These are phyloP conservation scores for Chlorokybus atmophyticus DNA, from an alignment of 139 green algal genomes.

Conservation along the genomic window DNA sequence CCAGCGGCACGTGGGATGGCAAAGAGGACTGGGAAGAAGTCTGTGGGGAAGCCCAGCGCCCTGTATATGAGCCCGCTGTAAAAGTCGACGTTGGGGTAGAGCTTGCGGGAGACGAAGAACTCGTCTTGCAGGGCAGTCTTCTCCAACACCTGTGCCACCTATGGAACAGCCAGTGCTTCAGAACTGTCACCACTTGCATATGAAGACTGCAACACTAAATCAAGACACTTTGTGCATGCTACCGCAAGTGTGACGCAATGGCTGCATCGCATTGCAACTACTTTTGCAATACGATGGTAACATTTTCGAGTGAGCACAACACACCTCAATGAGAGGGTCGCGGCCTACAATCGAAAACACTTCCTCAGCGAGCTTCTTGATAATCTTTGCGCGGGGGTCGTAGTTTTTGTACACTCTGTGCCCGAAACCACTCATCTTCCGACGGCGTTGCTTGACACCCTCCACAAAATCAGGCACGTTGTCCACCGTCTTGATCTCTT, in stretches of 20 bases:
- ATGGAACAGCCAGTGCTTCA: too few relatives aligned
- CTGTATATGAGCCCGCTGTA: slow-evolving; percentile 64
- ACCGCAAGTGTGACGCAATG: too few relatives aligned
- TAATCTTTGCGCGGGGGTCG: slow-evolving; percentile 74
- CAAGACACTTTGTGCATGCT: too few relatives aligned
- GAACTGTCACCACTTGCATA: too few relatives aligned
- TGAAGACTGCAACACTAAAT: too few relatives aligned
- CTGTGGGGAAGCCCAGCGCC: slow-evolving; percentile 89
- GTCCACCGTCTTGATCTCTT: slow-evolving; percentile 70
- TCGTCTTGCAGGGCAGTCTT: slow-evolving; percentile 52
- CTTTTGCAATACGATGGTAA: too few relatives aligned
- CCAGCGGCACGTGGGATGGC: slow-evolving; percentile 74
- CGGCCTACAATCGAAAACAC: slow-evolving; percentile 79
- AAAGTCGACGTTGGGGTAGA: slow-evolving; percentile 99
- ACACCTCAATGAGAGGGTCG: slow-evolving; percentile 90
- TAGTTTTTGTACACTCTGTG: slow-evolving; percentile 99
- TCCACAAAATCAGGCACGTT: slow-evolving; percentile 62
- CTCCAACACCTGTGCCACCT: slow-evolving; percentile 55
- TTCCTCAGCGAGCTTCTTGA: slow-evolving; percentile 43
- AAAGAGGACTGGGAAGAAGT: slow-evolving; percentile 99
- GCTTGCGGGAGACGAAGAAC: slow-evolving; percentile 76
- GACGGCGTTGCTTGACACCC: slow-evolving; percentile 43
- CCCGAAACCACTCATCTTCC: slow-evolving; percentile 89
- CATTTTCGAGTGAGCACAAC: too few relatives aligned
- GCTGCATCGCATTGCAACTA: too few relatives aligned